phyloP scores from a whole-genome alignment of 257 asterid species.

The Ballota nigra region DNA sequence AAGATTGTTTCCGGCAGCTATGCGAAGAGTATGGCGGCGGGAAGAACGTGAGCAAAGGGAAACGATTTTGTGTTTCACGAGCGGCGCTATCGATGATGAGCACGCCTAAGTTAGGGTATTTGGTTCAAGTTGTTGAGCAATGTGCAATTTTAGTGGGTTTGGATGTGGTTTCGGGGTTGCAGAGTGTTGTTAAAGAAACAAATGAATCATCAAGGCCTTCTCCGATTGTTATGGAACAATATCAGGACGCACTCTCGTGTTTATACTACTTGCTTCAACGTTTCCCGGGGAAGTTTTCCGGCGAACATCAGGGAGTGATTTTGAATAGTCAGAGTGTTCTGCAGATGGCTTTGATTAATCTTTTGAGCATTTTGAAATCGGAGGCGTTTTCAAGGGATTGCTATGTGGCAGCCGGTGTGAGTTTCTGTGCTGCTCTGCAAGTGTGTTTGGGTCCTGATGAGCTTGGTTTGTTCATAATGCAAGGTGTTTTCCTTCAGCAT shows the following conservation, averaged over 20 bases:
- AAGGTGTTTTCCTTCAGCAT: conserved; percentile 58
- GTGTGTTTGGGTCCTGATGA: conserved; percentile 65
- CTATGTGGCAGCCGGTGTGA: conserved; percentile 94
- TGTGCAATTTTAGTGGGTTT: conserved; percentile 68
- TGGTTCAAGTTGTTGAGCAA: conserved; percentile 75
- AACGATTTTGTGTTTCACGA: conserved; percentile 75
- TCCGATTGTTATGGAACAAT: conserved; percentile 90
- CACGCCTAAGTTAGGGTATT: conserved; percentile 78
- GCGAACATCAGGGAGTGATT: conserved; percentile 18
- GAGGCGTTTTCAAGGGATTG: conserved; percentile 84
- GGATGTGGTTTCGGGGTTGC: conserved; percentile 74
- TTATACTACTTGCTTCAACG: conserved; percentile 89
- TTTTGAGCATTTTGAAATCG: conserved; percentile 66
- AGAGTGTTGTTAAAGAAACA: conserved; percentile 52
- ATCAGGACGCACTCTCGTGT: conserved; percentile 97
- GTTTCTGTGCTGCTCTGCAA: conserved; percentile 81
- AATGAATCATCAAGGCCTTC: conserved; percentile 73
- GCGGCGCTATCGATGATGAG: conserved; percentile 91
- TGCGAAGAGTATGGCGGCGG: conserved; percentile 71
- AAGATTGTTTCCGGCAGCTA: conserved; percentile 52
- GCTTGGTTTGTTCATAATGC: conserved; percentile 69
- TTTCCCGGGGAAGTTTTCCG: conserved; percentile 55
- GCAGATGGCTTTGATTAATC: conserved; percentile 44
- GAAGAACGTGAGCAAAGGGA: conserved; percentile 45
- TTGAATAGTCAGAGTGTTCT: conserved; percentile 30